These are phyloP conservation scores for Aspergillus sparsus DNA, from an alignment of 495 filamentous ascomycete genomes.

Conservation along the genomic window DNA sequence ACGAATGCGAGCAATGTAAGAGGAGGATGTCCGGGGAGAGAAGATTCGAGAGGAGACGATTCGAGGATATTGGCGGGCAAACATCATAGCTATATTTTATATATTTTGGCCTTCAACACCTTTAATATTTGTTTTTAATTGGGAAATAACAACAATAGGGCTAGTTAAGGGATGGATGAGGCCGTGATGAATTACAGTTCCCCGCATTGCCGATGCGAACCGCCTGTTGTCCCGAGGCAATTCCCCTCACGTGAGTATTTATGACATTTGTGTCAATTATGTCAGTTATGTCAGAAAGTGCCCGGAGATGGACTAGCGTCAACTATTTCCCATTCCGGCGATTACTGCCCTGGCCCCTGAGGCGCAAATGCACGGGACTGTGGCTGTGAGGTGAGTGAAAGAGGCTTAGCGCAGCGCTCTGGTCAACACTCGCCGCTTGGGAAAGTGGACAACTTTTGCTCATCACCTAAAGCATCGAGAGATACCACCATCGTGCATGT, in stretches of 20 bases:
- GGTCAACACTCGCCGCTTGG: conserved; percentile 13
- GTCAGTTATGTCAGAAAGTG: background rate
- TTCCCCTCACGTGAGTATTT: conserved; percentile 7
- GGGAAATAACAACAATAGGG: no score
- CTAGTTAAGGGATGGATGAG: no score
- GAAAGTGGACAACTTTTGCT: conserved; percentile 46
- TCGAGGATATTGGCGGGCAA: conserved; percentile 56
- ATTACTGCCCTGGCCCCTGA: conserved; percentile 5
- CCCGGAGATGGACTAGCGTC: background rate
- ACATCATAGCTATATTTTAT: conserved; percentile 44
- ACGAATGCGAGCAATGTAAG: conserved; percentile 49
- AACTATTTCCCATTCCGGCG: background rate
- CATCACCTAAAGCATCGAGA: conserved; percentile 11
- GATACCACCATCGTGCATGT: background rate
- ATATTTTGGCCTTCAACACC: background rate
- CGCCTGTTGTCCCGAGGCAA: conserved; percentile 5
- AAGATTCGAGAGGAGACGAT: conserved; percentile 60
- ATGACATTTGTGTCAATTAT: no score
- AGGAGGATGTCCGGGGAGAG: conserved; percentile 36
- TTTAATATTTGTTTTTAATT: no score
- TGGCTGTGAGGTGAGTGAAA: conserved; percentile 23
- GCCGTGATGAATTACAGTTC: background rate
- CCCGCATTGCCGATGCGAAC: conserved; percentile 14
- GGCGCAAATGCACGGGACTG: conserved; percentile 15
- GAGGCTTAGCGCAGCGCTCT: conserved; percentile 15